These are phyloP conservation scores for Areca catechu DNA, from an alignment of 176 grass and related monocot genomes.

Conservation along the genomic window DNA sequence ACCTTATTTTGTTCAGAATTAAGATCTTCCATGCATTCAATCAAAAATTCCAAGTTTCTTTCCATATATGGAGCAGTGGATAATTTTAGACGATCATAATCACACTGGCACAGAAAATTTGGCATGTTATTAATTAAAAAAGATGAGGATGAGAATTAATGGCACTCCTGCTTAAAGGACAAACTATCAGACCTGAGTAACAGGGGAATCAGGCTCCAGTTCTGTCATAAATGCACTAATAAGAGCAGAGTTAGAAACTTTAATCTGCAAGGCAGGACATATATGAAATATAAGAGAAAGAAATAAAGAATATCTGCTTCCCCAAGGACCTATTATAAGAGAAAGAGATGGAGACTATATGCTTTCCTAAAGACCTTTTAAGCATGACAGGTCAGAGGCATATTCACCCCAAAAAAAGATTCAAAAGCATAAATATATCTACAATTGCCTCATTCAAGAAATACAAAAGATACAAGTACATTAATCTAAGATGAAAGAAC, in stretches of 20 bases:
- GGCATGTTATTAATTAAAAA: no score
- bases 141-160: no score
- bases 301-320: not conserved
- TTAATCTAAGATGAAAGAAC: not conserved
- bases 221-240: constrained; percentile 97
- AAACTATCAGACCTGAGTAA: constrained; percentile 52
- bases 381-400: no score
- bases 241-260: constrained; percentile 96
- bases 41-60: constrained; percentile 95
- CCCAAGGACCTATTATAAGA: no score
- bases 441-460: no score
- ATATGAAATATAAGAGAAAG: not conserved
- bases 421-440: no score
- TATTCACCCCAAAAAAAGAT: no score
- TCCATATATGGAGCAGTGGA: constrained; percentile 96
- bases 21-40: constrained; percentile 99
- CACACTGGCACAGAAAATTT: constrained; percentile 44
- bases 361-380: no score
- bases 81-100: constrained; percentile 85
- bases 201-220: constrained; percentile 83
- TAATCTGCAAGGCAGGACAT: constrained; percentile 45
- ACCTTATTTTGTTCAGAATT: constrained; percentile 94
- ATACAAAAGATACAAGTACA: not conserved
- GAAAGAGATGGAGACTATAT: no score
- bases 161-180: not conserved